Base-by-base conservation (phyloP, 345 rosid genomes). In the Fremontodendron californicum region DNA sequence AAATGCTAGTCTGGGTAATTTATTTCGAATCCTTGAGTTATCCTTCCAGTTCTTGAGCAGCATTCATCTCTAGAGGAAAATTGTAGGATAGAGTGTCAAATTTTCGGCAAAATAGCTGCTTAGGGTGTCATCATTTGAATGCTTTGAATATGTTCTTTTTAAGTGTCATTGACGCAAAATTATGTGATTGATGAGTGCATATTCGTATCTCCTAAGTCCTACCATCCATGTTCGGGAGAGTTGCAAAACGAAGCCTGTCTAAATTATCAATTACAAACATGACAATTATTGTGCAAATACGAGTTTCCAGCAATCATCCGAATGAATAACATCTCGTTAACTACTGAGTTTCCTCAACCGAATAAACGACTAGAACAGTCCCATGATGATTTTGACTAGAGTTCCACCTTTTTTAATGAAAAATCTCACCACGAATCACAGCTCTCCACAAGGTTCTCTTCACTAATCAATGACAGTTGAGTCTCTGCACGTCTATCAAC, bases 401-500 rank as follows among this genome's bases (percentile, higher is more conserved):
- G 45, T 23, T 27, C 46, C 2, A 4, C 65, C 21, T 21, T 58
- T 42, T 3, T n/a, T 1, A 37, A 60, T 55, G 37, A 45, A 43
- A 72, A 39, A 66, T n/a, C 61, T 16, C 9, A 33, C 73, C 66
- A 18, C 3, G 7, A 73, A 49, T 48, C 69, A 46, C 51, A 45
- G 62, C 64, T 39, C 21, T 74, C 39, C 23, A 43, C 57, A 27
- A 7, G 39, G 13, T 74, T 37, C 16, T 16, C 52, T 19, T 48
- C 13, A 42, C 55, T 66, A 68, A 71, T 86, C 79, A 86, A 73
- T 77, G 16, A 3, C 86, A 73, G 21, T 84, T 76, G 71, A 85
- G 63, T 73, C 97, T 88, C 70, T 88, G 88, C 25, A 87, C 6
- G 77, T 93, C 97, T 39, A 93, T 93, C 78, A 92, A 84, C 87